A percentile compares a stretch with the other conserved stretches of the same genome.
Evolutionary conservation across 192 early-diverging fungal species (phyloP).

Genomic region (Dispira simplex): DNA sequence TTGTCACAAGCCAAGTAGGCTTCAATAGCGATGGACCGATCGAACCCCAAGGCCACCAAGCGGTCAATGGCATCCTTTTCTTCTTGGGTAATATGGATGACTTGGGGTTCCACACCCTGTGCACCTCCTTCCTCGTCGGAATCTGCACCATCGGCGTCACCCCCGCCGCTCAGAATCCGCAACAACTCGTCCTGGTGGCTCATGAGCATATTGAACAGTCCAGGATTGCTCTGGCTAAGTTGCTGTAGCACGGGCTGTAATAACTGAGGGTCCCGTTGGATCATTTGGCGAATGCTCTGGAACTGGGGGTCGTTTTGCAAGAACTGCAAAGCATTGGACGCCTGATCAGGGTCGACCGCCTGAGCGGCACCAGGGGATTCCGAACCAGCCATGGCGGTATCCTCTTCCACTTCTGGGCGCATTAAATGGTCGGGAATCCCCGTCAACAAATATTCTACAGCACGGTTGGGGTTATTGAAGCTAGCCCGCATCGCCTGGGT

Average conservation of each 20-base stretch:
- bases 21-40: conserved; percentile 64
- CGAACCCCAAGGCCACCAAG: conserved; percentile 75
- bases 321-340: conserved; percentile 17
- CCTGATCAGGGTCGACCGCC: not conserved
- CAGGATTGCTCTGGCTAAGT: conserved; percentile 70
- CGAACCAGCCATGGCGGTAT: conserved; percentile 17
- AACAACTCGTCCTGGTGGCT: conserved; percentile 68
- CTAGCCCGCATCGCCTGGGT: conserved; percentile 86
- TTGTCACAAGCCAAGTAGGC: conserved; percentile 96
- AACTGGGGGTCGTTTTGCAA: conserved; percentile 76
- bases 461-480: conserved; percentile 94
- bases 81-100: conserved; percentile 71
- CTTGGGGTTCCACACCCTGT: conserved; percentile 27
- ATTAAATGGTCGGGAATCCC: conserved; percentile 64
- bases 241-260: conserved; percentile 74
- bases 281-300: conserved; percentile 76
- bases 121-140: conserved; percentile 13
- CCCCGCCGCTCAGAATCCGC: conserved; percentile 49
- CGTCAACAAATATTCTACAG: conserved; percentile 91
- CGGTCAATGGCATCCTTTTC: conserved; percentile 79
- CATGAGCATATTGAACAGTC: conserved; percentile 61
- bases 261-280: conserved; percentile 72
- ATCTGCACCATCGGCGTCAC: conserved; percentile 30
- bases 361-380: conserved; percentile 2
- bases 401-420: conserved; percentile 23